Conservation (phyloP, 2,329 filamentous ascomycete genomes). For the Harringtonia aguacate region DNA sequence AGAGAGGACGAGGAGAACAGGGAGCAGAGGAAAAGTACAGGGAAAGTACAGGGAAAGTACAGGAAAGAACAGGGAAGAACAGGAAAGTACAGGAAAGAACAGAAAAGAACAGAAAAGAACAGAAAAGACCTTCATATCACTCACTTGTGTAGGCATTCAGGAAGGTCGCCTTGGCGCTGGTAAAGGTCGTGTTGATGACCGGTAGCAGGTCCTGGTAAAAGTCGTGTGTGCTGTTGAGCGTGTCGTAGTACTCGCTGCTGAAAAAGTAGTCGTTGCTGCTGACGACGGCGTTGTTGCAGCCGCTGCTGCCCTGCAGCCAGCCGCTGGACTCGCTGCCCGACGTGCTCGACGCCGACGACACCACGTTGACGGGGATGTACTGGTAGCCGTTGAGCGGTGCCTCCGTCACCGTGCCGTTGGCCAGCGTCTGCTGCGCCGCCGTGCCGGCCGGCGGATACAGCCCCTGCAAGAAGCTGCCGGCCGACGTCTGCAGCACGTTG, state of each 20-base stretch:
- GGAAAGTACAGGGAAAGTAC: no score
- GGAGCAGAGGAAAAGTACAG: not conserved
- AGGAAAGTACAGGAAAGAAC: not conserved
- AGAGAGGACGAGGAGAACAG: not conserved
- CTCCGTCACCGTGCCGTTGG: constrained; percentile 56
- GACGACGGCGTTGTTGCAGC: constrained; percentile 42
- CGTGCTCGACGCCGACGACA: constrained; percentile 42
- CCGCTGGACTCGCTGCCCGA: constrained; percentile 43
- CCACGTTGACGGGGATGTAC: constrained; percentile 62
- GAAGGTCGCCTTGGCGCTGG: constrained; percentile 34
- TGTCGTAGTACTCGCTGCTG: constrained; percentile 32
- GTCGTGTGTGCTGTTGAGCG: constrained; percentile 40
- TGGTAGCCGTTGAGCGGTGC: constrained; percentile 73
- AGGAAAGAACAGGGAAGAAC: not conserved
- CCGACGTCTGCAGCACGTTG: constrained; percentile 70
- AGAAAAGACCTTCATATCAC: constrained; percentile 15
- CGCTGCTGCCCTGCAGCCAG: constrained; percentile 49
- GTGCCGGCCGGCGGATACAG: constrained; percentile 69
- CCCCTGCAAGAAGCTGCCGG: constrained; percentile 70
- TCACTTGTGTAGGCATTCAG: constrained; percentile 52
- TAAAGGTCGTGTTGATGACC: constrained; percentile 42
- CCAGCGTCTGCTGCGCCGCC: constrained; percentile 48
- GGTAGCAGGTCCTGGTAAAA: constrained; percentile 48
- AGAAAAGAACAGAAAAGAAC: not conserved
- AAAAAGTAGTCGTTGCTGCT: constrained; percentile 45